phyloP scores from a whole-genome alignment of 495 filamentous ascomycete genomes.

The Aspergillus biplanus region DNA sequence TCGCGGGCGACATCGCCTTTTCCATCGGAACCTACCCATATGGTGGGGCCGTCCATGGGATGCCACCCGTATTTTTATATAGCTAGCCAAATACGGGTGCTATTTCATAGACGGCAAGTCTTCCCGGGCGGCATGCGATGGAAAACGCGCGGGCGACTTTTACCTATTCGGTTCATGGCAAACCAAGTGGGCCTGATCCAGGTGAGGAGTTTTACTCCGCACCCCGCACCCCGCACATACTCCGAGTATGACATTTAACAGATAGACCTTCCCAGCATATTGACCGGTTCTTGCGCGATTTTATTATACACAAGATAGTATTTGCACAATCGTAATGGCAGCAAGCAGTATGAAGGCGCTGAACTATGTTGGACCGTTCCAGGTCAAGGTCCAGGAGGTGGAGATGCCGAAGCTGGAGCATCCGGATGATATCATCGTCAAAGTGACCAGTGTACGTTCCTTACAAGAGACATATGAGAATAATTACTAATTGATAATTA shows the following conservation, averaged over 20 bases:
- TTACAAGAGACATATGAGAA: neutral
- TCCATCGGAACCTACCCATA: too few species aligned
- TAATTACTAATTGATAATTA: constrained; percentile 14
- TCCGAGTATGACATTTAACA: too few species aligned
- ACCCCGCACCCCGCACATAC: neutral
- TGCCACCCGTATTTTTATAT: too few species aligned
- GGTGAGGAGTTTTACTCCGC: constrained; percentile 7
- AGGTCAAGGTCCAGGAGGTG: constrained; percentile 54
- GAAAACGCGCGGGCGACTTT: neutral
- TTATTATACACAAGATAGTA: neutral
- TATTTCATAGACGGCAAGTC: too few species aligned
- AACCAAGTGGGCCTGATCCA: neutral
- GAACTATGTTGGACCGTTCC: constrained; percentile 57
- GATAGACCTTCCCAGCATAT: neutral
- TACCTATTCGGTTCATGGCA: too few species aligned
- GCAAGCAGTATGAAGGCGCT: constrained; percentile 54
- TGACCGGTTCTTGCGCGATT: neutral
- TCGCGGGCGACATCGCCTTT: too few species aligned
- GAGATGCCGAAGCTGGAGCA: constrained; percentile 54
- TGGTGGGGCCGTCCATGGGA: too few species aligned
- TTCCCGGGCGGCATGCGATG: too few species aligned
- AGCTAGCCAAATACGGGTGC: too few species aligned
- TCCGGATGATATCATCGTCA: constrained; percentile 58
- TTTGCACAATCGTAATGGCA: constrained; percentile 22
- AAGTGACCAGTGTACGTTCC: constrained; percentile 55